phyloP scores from a whole-genome alignment of 257 asterid species.

The Primulina tabacum region DNA sequence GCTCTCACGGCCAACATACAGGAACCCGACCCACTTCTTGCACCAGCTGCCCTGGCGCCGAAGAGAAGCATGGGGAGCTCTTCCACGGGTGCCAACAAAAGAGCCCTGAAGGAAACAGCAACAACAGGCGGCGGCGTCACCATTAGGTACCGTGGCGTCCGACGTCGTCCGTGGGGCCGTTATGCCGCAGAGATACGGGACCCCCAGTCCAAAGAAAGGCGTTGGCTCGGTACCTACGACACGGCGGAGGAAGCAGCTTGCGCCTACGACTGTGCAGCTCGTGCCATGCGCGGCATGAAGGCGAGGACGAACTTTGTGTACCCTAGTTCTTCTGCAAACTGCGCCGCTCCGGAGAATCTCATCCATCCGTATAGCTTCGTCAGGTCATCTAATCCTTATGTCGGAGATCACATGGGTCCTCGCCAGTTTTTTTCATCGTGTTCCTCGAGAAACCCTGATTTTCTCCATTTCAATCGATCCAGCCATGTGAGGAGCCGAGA shows the following conservation, averaged over 20 bases:
- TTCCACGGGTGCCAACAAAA: no score
- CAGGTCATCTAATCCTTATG: constrained; percentile 31
- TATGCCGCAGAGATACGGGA: constrained; percentile 93
- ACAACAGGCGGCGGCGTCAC: constrained; percentile 2
- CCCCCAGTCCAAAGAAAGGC: constrained; percentile 77
- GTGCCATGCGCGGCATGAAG: constrained; percentile 86
- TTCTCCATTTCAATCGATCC: constrained; percentile 17
- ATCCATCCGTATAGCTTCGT: constrained; percentile 31
- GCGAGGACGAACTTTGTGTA: constrained; percentile 81
- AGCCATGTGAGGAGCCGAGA: neutral
- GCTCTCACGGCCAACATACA: no score
- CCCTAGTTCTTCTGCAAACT: constrained; percentile 39
- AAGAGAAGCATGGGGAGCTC: no score
- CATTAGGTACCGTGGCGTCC: constrained; percentile 79
- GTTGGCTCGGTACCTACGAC: constrained; percentile 94
- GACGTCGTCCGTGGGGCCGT: constrained; percentile 99
- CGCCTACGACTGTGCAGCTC: constrained; percentile 89
- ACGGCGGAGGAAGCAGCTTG: constrained; percentile 95
- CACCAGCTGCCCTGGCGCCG: no score
- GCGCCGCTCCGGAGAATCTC: constrained; percentile 23
- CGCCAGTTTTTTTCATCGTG: constrained; percentile 21
- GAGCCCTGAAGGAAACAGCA: constrained; percentile 30
- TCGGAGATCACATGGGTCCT: constrained; percentile 20
- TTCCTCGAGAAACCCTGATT: constrained; percentile 33
- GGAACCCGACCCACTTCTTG: no score